These are phyloP conservation scores for Malassezia obtusa DNA, from an alignment of 1,284 basidiomycete species.

Conservation along the genomic window DNA sequence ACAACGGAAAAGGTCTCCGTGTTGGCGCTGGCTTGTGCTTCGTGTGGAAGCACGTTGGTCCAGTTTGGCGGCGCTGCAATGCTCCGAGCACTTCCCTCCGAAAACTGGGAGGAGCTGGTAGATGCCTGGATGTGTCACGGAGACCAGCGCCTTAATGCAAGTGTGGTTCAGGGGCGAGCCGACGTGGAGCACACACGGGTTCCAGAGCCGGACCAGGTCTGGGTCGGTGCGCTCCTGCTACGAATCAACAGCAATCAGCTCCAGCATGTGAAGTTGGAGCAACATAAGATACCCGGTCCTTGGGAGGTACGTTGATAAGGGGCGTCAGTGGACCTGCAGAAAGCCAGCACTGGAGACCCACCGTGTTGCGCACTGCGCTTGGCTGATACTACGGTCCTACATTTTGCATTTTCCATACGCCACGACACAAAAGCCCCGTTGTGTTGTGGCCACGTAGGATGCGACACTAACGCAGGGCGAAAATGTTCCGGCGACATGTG, in stretches of 20 bases:
- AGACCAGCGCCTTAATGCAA: conserved; percentile 57
- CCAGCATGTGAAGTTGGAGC: not conserved
- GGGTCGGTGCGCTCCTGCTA: conserved; percentile 7
- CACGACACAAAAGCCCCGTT: conserved; percentile 2
- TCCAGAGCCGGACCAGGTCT: conserved; percentile 1
- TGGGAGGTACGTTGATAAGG: conserved; percentile 14
- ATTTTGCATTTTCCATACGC: conserved; percentile 9
- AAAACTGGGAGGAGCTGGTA: conserved; percentile 91
- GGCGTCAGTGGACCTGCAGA: conserved; percentile 12
- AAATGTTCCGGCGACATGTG: not conserved
- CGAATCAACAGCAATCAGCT: conserved; percentile 4
- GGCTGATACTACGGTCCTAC: conserved; percentile 21
- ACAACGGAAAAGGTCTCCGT: not conserved
- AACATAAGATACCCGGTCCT: not conserved
- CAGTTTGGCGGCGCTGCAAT: not conserved
- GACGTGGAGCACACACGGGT: conserved; percentile 1
- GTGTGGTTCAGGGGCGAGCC: conserved; percentile 7
- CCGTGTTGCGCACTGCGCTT: conserved; percentile 4
- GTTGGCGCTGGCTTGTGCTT: not conserved
- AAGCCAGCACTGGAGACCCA: conserved; percentile 8
- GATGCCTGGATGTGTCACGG: conserved; percentile 97
- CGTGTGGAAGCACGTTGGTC: not conserved
- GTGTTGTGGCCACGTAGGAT: conserved; percentile 1
- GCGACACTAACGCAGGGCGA: conserved; percentile 12
- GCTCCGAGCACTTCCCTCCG: conserved; percentile 79